phyloP scores from a whole-genome alignment of 306 rosid species.

The Inga oerstediana region DNA sequence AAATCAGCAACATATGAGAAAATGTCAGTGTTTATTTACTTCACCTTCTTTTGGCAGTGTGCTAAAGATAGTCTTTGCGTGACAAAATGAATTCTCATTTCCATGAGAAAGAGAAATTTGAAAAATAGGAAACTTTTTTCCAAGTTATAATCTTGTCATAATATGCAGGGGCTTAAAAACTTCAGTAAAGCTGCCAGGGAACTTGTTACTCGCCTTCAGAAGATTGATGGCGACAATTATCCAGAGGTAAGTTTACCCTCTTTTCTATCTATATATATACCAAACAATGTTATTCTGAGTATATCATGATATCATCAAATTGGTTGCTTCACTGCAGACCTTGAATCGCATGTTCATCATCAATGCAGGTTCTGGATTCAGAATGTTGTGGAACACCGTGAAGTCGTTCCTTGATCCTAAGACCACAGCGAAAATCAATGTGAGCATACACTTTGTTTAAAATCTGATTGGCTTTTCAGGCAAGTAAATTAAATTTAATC shows the following conservation, averaged over 20 bases:
- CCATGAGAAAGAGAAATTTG: background rate
- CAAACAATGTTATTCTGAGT: slow-evolving; percentile 1
- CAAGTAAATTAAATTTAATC: slow-evolving; percentile 25
- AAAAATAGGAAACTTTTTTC: background rate
- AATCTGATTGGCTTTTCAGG: slow-evolving; percentile 32
- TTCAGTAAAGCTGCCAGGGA: slow-evolving; percentile 87
- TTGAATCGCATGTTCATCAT: slow-evolving; percentile 97
- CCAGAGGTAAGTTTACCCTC: slow-evolving; percentile 68
- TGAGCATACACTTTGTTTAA: slow-evolving; percentile 39
- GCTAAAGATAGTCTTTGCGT: slow-evolving; percentile 13
- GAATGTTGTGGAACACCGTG: slow-evolving; percentile 92
- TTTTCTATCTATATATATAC: slow-evolving; percentile 12
- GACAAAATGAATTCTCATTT: slow-evolving; percentile 17
- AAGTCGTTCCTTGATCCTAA: slow-evolving; percentile 94
- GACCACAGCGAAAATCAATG: slow-evolving; percentile 86
- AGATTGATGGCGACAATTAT: slow-evolving; percentile 83
- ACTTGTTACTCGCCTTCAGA: slow-evolving; percentile 71
- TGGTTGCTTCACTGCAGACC: slow-evolving; percentile 67
- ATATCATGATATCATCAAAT: slow-evolving; percentile 35
- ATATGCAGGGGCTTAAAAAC: slow-evolving; percentile 76
- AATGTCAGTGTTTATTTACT: slow-evolving; percentile 5
- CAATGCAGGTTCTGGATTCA: slow-evolving; percentile 96
- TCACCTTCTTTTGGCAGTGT: slow-evolving; percentile 4
- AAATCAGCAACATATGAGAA: background rate
- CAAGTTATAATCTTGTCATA: background rate